Percentiles rank a stretch among this genome's conserved stretches.
These are phyloP conservation scores for Penicillium samsonianum DNA, from an alignment of 495 filamentous ascomycete species.

Conservation along the genomic window DNA sequence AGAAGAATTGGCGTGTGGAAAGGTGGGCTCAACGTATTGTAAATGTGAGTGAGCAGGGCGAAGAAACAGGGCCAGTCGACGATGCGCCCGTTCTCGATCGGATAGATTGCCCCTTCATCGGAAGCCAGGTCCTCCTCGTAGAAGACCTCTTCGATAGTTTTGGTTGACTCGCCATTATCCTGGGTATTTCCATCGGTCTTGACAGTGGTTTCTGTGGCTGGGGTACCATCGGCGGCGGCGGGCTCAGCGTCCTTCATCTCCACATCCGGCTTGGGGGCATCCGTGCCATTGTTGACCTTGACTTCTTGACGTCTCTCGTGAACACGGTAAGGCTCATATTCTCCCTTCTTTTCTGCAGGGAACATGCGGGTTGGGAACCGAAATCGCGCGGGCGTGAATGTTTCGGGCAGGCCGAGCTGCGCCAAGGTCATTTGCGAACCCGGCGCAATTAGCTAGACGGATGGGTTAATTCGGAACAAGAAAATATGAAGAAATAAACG, in stretches of 20 bases:
- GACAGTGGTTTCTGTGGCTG: slow-evolving; percentile 12
- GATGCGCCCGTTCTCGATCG: slow-evolving; percentile 80
- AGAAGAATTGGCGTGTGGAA: slow-evolving; percentile 94
- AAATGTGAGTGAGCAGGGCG: slow-evolving; percentile 83
- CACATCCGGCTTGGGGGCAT: slow-evolving; percentile 47
- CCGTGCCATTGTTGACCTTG: slow-evolving; percentile 39
- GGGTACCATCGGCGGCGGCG: slow-evolving; percentile 19
- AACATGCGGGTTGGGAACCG: slow-evolving; percentile 94
- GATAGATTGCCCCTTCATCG: slow-evolving; percentile 86
- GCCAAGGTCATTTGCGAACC: slow-evolving; percentile 92
- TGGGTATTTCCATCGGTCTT: slow-evolving; percentile 25
- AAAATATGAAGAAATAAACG: slow-evolving; percentile 16
- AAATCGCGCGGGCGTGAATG: slow-evolving; percentile 79
- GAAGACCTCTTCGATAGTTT: slow-evolving; percentile 49
- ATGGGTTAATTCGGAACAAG: slow-evolving; percentile 6
- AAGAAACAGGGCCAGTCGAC: slow-evolving; percentile 89
- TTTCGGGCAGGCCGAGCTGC: slow-evolving; percentile 88
- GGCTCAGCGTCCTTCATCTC: slow-evolving; percentile 44
- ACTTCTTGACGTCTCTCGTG: slow-evolving; percentile 65
- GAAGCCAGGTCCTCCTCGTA: slow-evolving; percentile 88
- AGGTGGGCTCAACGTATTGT: slow-evolving; percentile 80
- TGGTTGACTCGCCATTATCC: slow-evolving; percentile 22
- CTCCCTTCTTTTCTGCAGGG: slow-evolving; percentile 70
- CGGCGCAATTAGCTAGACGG: slow-evolving; percentile 78
- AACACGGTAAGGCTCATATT: slow-evolving; percentile 83